Percentiles rank a stretch among this genome's conserved stretches.
phyloP scores from a whole-genome alignment of 1,139 yeast species.

The Suhomyces wounanorum region DNA sequence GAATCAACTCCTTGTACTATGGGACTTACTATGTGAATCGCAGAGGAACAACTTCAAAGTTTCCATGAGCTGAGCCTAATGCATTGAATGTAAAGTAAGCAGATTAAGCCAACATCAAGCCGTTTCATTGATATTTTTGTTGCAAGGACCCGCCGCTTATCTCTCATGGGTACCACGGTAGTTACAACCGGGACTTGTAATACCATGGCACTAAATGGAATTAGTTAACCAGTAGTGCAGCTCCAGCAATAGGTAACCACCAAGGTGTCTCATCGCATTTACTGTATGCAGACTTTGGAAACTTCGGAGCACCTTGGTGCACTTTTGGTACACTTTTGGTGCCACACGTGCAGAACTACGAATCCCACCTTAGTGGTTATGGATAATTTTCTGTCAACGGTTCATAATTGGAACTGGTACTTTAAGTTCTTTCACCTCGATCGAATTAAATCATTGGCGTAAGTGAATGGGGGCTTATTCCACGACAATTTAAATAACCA shows the following conservation, averaged over 20 bases:
- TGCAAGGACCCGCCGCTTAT: not conserved
- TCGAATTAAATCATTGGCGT: not conserved
- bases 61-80: no score
- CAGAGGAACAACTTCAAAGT: no score
- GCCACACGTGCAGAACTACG: not conserved
- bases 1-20: no score
- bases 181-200: not conserved
- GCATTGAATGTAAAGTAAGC: not conserved
- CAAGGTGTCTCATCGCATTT: conserved; percentile 1
- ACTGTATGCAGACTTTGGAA: not conserved
- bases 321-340: not conserved
- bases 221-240: not conserved
- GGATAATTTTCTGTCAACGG: not conserved
- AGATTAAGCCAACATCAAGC: not conserved
- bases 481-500: not conserved
- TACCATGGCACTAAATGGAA: not conserved
- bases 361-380: conserved; percentile 3
- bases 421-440: not conserved
- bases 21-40: no score
- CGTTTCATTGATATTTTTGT: not conserved
- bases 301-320: not conserved
- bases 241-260: not conserved
- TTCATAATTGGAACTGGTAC: not conserved
- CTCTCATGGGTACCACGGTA: not conserved
- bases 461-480: not conserved